A percentile compares a stretch with the other conserved stretches of the same genome.
Conservation (phyloP, 2,329 filamentous ascomycete species). For the Fusarium mexicanum region DNA sequence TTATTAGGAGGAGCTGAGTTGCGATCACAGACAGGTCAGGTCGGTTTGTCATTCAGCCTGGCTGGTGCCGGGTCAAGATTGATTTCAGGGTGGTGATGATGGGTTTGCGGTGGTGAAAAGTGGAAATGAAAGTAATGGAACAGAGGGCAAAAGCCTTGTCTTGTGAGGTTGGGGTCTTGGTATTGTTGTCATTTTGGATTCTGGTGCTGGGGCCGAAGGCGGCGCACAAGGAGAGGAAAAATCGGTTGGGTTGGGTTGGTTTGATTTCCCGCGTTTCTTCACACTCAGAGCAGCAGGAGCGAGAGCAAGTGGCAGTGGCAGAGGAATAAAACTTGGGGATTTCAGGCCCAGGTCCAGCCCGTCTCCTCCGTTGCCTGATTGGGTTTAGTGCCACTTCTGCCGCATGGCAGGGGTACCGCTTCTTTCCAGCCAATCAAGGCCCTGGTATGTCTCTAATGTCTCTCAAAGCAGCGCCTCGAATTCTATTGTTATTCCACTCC, state of each 20-base stretch:
- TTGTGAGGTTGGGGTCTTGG: constrained; percentile 51
- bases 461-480: constrained; percentile 24
- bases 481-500: constrained; percentile 29
- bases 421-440: constrained; percentile 15
- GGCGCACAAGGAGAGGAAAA: constrained; percentile 50
- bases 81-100: constrained; percentile 38
- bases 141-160: constrained; percentile 47
- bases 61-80: not conserved
- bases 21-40: constrained; percentile 21
- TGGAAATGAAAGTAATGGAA: constrained; percentile 40
- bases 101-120: constrained; percentile 31
- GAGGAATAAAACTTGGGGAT: constrained; percentile 22
- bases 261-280: constrained; percentile 41
- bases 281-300: not conserved
- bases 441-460: constrained; percentile 6
- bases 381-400: constrained; percentile 27
- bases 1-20: constrained; percentile 39
- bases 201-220: constrained; percentile 51
- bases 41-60: not conserved
- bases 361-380: constrained; percentile 18
- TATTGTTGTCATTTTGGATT: constrained; percentile 53
- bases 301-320: not conserved
- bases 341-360: constrained; percentile 20
- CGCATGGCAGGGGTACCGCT: constrained; percentile 6
- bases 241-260: constrained; percentile 47